Base-by-base conservation (phyloP, 1,139 yeast genomes). In the Debaryomycetaceae sp. region DNA sequence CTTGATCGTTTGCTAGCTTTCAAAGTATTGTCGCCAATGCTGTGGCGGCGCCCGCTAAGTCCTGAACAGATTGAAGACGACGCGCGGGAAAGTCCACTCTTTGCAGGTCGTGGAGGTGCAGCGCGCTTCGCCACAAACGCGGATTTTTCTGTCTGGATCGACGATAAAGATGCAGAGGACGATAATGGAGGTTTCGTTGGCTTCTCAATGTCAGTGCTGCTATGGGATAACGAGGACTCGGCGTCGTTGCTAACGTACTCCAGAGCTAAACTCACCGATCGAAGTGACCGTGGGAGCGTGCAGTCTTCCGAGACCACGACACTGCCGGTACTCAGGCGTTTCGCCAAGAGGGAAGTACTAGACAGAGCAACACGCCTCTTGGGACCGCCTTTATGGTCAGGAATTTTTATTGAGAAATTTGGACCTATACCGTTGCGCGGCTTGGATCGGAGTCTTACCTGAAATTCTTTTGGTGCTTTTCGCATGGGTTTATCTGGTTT, bases 21-120 rank as follows among this genome's bases (percentile, higher is more conserved):
- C 18, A 6, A 10, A 6, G 20, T 18, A 18, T 15, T 24, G 8
- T 22, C 26, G 11, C 13, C 21, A 10, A 14, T 19, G 13, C 30
- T 25, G 13, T 20, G 27, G 8, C 29, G 30, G 4, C 27, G 26
- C 13, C 26, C 30, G 5, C 23, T 26, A 1, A 32, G 27, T 31
- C 4, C 33, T 27, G 8, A 39, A 23, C 2, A 30, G 27, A 3
- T 39, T 36, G 12, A 31, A 33, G 14, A 35, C 27, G 24, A 42
- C 7, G 18, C 16, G 6, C 18, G 26, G 18, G 26, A 14, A 6
- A 8, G 18, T 6, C 18, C 26, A 6, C 14, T 13, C 14, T 20
- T 34, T 18, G 42, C 48, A 2, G 82, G 80, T 3, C 82, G 80
- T 1, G 87, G 90, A 3, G 92, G 92, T 0, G 92, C 87, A 4